Conservation (phyloP, 169 alveolate species). For the Babesia sp. region DNA sequence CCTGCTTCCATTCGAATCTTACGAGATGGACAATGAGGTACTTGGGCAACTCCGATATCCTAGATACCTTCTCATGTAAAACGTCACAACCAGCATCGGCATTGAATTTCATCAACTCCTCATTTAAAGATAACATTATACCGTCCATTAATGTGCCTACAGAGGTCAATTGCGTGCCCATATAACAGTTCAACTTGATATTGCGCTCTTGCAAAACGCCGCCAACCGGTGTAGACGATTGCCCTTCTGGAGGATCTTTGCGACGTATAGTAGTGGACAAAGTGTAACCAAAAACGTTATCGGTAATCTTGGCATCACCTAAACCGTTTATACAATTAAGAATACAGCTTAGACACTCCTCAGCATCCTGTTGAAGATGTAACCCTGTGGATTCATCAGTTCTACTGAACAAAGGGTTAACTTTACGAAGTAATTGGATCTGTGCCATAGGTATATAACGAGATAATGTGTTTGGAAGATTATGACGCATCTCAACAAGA, state of each 20-base stretch:
- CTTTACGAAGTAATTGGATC: conserved; percentile 31
- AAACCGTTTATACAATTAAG: conserved; percentile 27
- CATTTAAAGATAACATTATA: conserved; percentile 83
- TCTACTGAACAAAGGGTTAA: conserved; percentile 56
- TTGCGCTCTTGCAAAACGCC: conserved; percentile 20
- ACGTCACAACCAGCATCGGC: conserved; percentile 79
- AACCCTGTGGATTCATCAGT: conserved; percentile 65
- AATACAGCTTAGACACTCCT: conserved; percentile 77
- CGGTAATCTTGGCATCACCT: conserved; percentile 31
- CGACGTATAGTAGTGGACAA: conserved; percentile 14
- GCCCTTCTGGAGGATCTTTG: conserved; percentile 19
- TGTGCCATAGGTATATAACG: conserved; percentile 57
- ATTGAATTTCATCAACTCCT: conserved; percentile 84
- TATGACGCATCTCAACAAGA: conserved; percentile 66
- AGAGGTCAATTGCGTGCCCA: conserved; percentile 87
- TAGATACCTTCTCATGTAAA: conserved; percentile 84
- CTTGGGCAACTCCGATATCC: conserved; percentile 87
- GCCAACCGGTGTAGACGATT: neutral
- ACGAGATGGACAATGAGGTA: conserved; percentile 91
- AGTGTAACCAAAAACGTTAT: conserved; percentile 46
- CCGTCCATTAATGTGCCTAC: conserved; percentile 91
- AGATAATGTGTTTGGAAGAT: conserved; percentile 60
- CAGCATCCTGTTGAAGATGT: conserved; percentile 88
- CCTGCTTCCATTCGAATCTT: conserved; percentile 95
- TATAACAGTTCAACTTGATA: conserved; percentile 60